Evolutionary conservation across 345 rosid species (phyloP).

Genomic region (Cardamine resedifolia): DNA sequence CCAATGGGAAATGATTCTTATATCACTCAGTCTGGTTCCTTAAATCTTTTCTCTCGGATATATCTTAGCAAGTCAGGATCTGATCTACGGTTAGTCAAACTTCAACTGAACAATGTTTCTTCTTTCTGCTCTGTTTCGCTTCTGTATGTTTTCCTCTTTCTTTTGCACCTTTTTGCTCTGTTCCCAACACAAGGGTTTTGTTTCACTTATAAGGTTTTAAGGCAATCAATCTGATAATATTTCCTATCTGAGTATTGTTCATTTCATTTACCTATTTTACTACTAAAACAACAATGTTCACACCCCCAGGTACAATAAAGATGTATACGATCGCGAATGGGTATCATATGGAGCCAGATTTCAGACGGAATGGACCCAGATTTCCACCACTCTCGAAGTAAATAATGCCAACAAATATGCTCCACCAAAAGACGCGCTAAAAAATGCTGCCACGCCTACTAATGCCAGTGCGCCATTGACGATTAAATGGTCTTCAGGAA

Average conservation of each 20-base stretch:
- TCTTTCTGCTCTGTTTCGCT: neutral
- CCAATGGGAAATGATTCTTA: slow-evolving; percentile 21
- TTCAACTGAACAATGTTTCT: neutral
- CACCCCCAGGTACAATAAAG: slow-evolving; percentile 33
- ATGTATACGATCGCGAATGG: slow-evolving; percentile 45
- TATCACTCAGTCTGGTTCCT: slow-evolving; percentile 12
- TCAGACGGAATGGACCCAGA: neutral
- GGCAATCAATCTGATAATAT: neutral
- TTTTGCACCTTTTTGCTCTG: neutral
- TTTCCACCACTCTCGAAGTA: neutral
- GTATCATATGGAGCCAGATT: neutral
- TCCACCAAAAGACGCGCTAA: slow-evolving; percentile 28
- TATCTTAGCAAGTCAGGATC: slow-evolving; percentile 12
- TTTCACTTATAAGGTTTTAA: neutral
- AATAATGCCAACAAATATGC: neutral
- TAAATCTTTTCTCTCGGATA: neutral
- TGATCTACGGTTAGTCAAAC: neutral
- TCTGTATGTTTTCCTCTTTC: no score
- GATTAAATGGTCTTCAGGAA: neutral
- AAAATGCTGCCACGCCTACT: slow-evolving; percentile 22
- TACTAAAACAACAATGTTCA: neutral
- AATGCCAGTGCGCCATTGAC: neutral
- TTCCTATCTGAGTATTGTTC: neutral
- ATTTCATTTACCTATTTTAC: neutral
- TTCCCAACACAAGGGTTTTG: neutral